These are phyloP conservation scores for Paulownia fortunei DNA, from an alignment of 257 asterid species.

Conservation along the genomic window DNA sequence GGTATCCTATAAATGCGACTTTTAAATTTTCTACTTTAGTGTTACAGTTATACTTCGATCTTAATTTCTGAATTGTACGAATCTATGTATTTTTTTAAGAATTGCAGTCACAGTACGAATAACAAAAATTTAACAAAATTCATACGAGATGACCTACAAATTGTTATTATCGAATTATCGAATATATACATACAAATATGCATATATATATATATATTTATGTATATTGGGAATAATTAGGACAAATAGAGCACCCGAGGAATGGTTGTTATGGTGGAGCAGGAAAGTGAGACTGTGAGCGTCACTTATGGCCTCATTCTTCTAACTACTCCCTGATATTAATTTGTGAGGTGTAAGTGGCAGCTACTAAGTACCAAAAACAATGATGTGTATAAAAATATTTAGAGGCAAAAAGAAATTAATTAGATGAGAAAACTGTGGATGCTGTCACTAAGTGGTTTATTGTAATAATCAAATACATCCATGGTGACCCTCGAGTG, in stretches of 20 bases:
- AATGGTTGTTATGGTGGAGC: conserved; percentile 72
- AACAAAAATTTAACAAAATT: background rate
- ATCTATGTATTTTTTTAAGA: no score
- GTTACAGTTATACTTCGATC: background rate
- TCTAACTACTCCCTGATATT: conserved; percentile 56
- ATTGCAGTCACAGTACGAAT: background rate
- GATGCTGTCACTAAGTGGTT: conserved; percentile 25
- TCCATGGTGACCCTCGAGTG: background rate
- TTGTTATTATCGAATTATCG: background rate
- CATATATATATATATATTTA: background rate
- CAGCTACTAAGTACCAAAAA: background rate
- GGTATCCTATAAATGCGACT: background rate
- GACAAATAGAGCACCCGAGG: conserved; percentile 33
- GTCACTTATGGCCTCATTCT: conserved; percentile 57
- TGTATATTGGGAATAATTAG: background rate
- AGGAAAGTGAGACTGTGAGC: conserved; percentile 42
- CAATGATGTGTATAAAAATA: conserved; percentile 2
- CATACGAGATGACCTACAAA: background rate
- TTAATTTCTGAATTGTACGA: no score
- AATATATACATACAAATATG: background rate
- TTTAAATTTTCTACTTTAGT: background rate
- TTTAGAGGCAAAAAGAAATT: background rate
- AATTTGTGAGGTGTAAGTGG: background rate
- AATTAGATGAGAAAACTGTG: background rate
- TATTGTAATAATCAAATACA: conserved; percentile 14